Evolutionary conservation across 2,329 filamentous ascomycete species (phyloP), one percentile per base, ranked within the genome.

Genomic region (Phialophora chinensis): DNA sequence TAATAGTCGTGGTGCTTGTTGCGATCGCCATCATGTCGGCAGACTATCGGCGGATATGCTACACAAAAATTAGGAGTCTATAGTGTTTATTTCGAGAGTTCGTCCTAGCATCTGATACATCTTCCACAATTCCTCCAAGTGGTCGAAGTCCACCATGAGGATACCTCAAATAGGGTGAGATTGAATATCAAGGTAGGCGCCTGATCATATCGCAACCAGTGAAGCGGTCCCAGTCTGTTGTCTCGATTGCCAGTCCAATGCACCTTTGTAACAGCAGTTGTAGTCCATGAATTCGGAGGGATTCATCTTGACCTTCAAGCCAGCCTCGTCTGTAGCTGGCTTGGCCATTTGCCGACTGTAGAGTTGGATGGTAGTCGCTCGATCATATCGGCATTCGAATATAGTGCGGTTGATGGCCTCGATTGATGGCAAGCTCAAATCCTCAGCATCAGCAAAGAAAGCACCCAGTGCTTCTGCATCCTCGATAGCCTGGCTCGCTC

Each of bases 401-500:
- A 42, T 17, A 11, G 10, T 42, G 10, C 17, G 10, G 38, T 42
- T 42, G 38, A 42, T 42, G 38, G 10, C 17, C 17, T 42, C 38
- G 38, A 42, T 42, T 42, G 23, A 25, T 25, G 23, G 23, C 23
- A 25, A 25, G 23, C 23, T 25, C 23, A 25, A 25, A 25, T 42
- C 38, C 17, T 42, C 38, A 17, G 17, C 38, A 17, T 42, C 10
- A 11, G 38, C 10, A 17, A 42, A 42, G 38, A 42, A 42, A 10
- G 38, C 38, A 11, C 38, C 38, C 10, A 42, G 38, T 17, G 38
- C 38, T 17, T 42, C 38, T 11, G 49, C 49, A 23, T 53, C 49
- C 25, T 53, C 49, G 49, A 53, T 3, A 10, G 49, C 11, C 82
- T 7, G 83, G 72, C n/a, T 79, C 0, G 75, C 77, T 11, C 78